These are phyloP conservation scores for Picea abies DNA, from an alignment of 83 land plant genomes.

Conservation along the genomic window DNA sequence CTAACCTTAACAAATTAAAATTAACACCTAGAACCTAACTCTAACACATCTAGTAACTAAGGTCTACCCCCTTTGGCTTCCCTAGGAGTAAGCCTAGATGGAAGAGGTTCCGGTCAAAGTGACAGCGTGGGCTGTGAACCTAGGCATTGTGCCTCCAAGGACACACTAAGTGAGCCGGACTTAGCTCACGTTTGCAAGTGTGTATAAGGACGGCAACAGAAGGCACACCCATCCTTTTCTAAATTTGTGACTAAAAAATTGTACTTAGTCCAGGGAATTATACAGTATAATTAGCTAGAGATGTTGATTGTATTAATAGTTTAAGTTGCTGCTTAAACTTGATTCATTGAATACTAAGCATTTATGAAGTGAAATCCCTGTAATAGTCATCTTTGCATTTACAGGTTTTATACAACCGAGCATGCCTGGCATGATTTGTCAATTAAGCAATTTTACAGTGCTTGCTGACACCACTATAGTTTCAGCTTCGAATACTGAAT, in stretches of 20 bases:
- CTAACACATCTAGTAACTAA: no score
- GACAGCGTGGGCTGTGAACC: no score
- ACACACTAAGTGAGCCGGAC: no score
- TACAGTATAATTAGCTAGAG: neutral
- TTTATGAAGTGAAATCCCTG: neutral
- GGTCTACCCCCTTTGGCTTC: no score
- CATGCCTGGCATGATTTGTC: neutral
- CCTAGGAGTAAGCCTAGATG: no score
- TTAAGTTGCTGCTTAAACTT: neutral
- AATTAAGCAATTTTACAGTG: slow-evolving; percentile 2
- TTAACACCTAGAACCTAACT: no score
- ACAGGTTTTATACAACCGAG: slow-evolving; percentile 6
- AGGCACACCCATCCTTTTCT: neutral
- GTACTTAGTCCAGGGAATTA: neutral
- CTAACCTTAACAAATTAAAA: no score
- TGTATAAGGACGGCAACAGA: no score
- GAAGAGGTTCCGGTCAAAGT: no score
- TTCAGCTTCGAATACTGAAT: slow-evolving; percentile 2
- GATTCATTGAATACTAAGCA: neutral
- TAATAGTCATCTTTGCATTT: neutral
- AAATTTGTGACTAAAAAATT: neutral
- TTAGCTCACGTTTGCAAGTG: no score
- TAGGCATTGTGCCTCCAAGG: no score
- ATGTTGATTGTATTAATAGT: neutral
- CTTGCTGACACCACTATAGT: neutral